Conservation (phyloP, 306 rosid species). For the Dryas drummondii region DNA sequence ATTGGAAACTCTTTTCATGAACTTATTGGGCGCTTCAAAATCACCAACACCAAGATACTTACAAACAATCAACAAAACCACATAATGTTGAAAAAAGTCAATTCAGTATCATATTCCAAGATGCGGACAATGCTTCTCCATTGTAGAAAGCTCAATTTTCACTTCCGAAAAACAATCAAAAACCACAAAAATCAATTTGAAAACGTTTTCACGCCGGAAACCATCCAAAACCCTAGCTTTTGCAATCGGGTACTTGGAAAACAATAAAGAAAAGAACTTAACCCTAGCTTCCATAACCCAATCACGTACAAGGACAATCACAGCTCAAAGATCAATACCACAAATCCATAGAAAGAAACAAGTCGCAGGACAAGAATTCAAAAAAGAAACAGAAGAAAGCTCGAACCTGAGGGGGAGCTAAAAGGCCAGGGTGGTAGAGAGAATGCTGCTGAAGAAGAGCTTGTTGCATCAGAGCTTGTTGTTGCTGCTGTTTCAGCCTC, state of each 20-base stretch:
- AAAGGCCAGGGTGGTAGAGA: constrained; percentile 89
- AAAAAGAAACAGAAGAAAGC: neutral
- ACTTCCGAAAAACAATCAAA: neutral
- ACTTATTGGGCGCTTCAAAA: neutral
- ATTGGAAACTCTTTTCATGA: neutral
- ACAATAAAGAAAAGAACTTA: neutral
- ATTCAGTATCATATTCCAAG: neutral
- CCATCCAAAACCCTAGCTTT: neutral
- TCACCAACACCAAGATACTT: neutral
- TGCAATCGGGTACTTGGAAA: neutral
- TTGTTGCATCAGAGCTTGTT: constrained; percentile 98
- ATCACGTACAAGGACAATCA: neutral
- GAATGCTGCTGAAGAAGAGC: constrained; percentile 96
- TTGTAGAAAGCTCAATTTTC: neutral
- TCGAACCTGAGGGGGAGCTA: constrained; percentile 97
- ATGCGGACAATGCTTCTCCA: neutral
- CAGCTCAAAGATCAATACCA: constrained; percentile 4
- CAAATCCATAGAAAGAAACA: neutral
- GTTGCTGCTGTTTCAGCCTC: constrained; percentile 90
- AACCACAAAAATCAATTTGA: neutral
- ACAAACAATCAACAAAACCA: neutral
- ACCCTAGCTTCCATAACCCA: constrained; percentile 27
- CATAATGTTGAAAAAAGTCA: neutral
- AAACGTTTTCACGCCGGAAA: neutral
- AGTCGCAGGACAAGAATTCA: neutral